Percentiles rank a stretch among this genome's conserved stretches.
phyloP scores from a whole-genome alignment of 208 protist genomes.

The Vickermania spadyakhi region DNA sequence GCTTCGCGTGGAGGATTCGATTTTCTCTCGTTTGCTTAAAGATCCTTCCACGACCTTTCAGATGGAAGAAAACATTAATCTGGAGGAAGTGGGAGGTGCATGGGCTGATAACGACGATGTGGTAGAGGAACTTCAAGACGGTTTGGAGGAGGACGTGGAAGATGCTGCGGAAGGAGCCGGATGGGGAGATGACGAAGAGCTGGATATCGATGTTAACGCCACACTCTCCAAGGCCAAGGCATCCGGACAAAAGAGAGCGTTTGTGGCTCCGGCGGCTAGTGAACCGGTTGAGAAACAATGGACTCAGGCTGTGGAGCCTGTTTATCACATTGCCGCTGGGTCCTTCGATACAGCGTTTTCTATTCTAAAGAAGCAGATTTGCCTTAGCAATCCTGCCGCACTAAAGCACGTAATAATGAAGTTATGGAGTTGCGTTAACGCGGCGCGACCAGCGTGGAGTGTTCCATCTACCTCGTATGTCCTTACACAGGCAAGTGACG shows the following conservation, averaged over 20 bases:
- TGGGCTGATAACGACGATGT: constrained; percentile 54
- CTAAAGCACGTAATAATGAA: constrained; percentile 86
- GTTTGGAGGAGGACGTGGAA: constrained; percentile 7
- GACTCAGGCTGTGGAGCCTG: constrained; percentile 79
- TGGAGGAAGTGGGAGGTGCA: constrained; percentile 23
- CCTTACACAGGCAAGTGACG: not conserved
- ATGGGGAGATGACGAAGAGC: constrained; percentile 67
- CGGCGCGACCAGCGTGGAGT: constrained; percentile 25
- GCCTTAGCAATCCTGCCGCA: constrained; percentile 85
- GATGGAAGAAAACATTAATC: constrained; percentile 24
- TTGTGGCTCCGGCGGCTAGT: constrained; percentile 48
- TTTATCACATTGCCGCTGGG: constrained; percentile 93
- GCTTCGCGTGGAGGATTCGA: constrained; percentile 65
- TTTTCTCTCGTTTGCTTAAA: constrained; percentile 67
- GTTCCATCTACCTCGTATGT: constrained; percentile 15
- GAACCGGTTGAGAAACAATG: constrained; percentile 59
- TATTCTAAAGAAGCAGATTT: constrained; percentile 84
- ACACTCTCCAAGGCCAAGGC: constrained; percentile 6
- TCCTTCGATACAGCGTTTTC: constrained; percentile 91
- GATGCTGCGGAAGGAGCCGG: constrained; percentile 13
- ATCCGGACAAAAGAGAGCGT: constrained; percentile 2
- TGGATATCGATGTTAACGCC: constrained; percentile 54
- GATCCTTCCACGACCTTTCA: constrained; percentile 29
- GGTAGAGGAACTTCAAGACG: constrained; percentile 11
- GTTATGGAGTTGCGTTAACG: constrained; percentile 67